Evolutionary conservation across 2,329 filamentous ascomycete species (phyloP).

Genomic region (Hirsutella rhossiliensis): DNA sequence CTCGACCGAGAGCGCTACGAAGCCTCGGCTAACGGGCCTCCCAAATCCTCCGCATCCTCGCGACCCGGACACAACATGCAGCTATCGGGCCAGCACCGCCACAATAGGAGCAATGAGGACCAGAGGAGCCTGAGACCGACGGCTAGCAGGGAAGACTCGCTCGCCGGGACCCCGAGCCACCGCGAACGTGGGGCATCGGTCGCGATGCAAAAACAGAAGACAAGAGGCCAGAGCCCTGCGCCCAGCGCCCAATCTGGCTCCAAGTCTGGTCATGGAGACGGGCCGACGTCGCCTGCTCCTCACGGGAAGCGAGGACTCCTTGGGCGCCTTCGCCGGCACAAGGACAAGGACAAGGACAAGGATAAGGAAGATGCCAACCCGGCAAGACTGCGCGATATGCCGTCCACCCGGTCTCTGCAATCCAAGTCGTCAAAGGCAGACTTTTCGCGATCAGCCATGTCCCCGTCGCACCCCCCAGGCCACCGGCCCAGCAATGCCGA

Average conservation of each 20-base stretch:
- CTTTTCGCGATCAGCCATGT: conserved; percentile 25
- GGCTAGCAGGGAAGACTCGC: conserved; percentile 58
- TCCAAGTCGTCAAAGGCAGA: conserved; percentile 37
- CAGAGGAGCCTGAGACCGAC: conserved; percentile 56
- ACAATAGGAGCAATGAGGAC: conserved; percentile 60
- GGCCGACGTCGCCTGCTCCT: conserved; percentile 46
- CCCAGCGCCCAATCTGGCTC: conserved; percentile 59
- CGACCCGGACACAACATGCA: conserved; percentile 50
- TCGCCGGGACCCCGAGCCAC: conserved; percentile 28
- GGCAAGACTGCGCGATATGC: conserved; percentile 33
- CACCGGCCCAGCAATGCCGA: conserved; percentile 16
- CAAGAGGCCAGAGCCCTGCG: conserved; percentile 69
- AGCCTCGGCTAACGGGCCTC: conserved; percentile 32
- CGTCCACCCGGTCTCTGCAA: conserved; percentile 42
- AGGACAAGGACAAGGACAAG: conserved; percentile 29
- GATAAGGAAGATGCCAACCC: conserved; percentile 20
- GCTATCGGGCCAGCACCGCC: conserved; percentile 49
- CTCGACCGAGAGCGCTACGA: conserved; percentile 58
- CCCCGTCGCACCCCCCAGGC: conserved; percentile 23
- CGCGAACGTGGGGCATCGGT: conserved; percentile 40
- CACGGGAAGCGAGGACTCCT: conserved; percentile 40
- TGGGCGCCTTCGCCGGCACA: conserved; percentile 37
- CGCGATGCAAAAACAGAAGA: conserved; percentile 32
- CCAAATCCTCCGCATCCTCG: conserved; percentile 51
- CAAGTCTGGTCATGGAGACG: conserved; percentile 35